Conservation (phyloP, 805 yeast species). For the Kuraishia cidri region DNA sequence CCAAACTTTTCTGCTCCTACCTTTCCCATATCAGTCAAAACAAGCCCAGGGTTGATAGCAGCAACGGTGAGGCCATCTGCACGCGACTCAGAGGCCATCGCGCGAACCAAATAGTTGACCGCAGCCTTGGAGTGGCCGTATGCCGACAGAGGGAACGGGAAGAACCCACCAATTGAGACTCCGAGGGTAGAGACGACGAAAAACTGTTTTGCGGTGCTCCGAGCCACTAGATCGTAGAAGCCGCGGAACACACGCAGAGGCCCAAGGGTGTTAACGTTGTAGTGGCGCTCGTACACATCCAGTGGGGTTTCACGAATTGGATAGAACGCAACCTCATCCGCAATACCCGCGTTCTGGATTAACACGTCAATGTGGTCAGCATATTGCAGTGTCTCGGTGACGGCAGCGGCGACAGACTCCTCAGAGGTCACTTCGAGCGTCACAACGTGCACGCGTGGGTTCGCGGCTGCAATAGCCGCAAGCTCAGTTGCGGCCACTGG, state of each 20-base stretch:
- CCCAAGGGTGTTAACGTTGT: constrained; percentile 13
- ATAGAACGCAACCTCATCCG: not conserved
- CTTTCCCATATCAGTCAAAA: constrained; percentile 24
- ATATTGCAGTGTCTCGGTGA: not conserved
- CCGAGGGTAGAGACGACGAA: constrained; percentile 16
- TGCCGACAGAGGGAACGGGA: constrained; percentile 12
- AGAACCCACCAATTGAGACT: constrained; percentile 12
- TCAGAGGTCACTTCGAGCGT: not conserved
- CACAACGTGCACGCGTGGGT: not conserved
- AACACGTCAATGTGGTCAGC: not conserved
- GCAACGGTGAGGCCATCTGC: constrained; percentile 17
- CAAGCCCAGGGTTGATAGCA: constrained; percentile 29
- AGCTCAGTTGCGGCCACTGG: not conserved
- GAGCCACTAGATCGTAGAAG: constrained; percentile 12
- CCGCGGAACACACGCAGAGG: constrained; percentile 11
- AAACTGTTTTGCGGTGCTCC: constrained; percentile 13
- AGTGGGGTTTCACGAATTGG: not conserved
- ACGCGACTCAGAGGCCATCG: constrained; percentile 16
- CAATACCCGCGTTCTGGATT: constrained; percentile 1
- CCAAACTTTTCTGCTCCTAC: not conserved
- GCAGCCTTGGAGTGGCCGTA: constrained; percentile 30
- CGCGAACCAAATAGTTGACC: constrained; percentile 19
- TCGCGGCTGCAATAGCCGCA: not conserved
- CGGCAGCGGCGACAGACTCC: not conserved
- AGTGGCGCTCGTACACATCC: constrained; percentile 7